Base-by-base conservation (phyloP, 2,329 filamentous ascomycete species). In the Hypoxylon sp. region DNA sequence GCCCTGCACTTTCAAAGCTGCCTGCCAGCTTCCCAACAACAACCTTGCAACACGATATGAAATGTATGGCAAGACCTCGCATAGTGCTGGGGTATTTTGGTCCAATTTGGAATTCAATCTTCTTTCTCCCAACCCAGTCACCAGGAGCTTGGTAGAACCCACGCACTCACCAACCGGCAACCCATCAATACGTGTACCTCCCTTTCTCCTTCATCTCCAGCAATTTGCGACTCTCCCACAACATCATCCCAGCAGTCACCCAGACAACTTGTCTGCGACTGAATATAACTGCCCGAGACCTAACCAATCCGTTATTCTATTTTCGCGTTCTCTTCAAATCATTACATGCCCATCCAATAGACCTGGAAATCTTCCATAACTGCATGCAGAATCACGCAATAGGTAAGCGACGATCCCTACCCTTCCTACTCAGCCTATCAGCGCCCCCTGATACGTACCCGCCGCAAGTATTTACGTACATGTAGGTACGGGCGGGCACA, bases 401-500 rank as follows among this genome's bases (percentile, higher is more conserved):
- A 34, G 30, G 30, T 34, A 34, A 34, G 30, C 11, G 30, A 34
- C 30, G 11, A 34, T 34, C 30, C 30, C 30, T 34, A 11, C 30
- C 30, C 29, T 30, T 30, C 29, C 11, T 12, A 34, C 30, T 3
- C 8, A 27, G 25, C 30, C 30, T 34, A 11, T n/a, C n/a, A n/a
- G n/a, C n/a, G n/a, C n/a, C n/a, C 25, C 25, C 25, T 6, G 25
- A 27, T n/a, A 46, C 45, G 16, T 14, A 37, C 29, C 19, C 23
- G 43, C 7, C n/a, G 30, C 41, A 39, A 41, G 37, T 19, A 41
- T 16, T 8, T 19, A 41, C 29, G 2, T 32, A 11, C n/a, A 32
- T 3, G 30, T 32, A 47, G 23, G 14, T 41, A 45, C 37, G 29
- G 47, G 21, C 21, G 46, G 25, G 61, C 37, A 64, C 59, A 61